Conservation (phyloP, 768 basidiomycete genomes). For the Porpolomopsis calyptriformis region DNA sequence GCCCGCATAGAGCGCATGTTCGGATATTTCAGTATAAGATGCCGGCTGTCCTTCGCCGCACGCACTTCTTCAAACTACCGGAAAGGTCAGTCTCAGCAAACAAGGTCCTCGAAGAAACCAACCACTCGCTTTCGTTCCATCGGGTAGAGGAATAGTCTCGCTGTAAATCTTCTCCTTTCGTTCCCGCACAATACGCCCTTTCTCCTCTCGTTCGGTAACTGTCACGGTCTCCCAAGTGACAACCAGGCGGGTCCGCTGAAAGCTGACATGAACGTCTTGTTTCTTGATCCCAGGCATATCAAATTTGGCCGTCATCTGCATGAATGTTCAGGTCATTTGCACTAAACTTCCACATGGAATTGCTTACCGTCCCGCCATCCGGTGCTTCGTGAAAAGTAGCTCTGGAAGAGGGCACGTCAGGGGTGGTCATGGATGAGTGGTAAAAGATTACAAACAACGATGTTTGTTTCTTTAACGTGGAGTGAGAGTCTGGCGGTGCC, state of each 20-base stretch:
- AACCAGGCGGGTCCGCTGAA: conserved; percentile 48
- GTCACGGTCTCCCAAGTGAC: conserved; percentile 58
- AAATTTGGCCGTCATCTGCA: conserved; percentile 38
- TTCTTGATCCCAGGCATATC: conserved; percentile 61
- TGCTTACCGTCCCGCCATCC: conserved; percentile 55
- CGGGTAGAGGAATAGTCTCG: conserved; percentile 60
- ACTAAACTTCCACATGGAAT: too few species aligned
- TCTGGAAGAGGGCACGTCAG: conserved; percentile 25
- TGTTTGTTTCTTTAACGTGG: conserved; percentile 46
- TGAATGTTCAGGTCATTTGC: background rate
- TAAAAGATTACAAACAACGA: conserved; percentile 44
- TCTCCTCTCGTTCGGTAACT: conserved; percentile 51
- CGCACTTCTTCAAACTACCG: conserved; percentile 63
- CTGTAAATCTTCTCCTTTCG: conserved; percentile 52
- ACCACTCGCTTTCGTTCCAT: conserved; percentile 53
- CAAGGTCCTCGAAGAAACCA: background rate
- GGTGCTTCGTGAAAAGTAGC: conserved; percentile 61
- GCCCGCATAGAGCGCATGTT: conserved; percentile 29
- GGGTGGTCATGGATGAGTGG: conserved; percentile 6
- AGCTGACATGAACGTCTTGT: conserved; percentile 68
- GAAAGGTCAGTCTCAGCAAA: background rate
- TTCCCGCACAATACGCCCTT: conserved; percentile 50
- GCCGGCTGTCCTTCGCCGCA: conserved; percentile 52
- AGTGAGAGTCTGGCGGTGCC: conserved; percentile 19
- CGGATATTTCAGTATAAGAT: conserved; percentile 59